These are phyloP conservation scores for Fusarium circinatum DNA, from an alignment of 2,329 filamentous ascomycete species.

Conservation along the genomic window DNA sequence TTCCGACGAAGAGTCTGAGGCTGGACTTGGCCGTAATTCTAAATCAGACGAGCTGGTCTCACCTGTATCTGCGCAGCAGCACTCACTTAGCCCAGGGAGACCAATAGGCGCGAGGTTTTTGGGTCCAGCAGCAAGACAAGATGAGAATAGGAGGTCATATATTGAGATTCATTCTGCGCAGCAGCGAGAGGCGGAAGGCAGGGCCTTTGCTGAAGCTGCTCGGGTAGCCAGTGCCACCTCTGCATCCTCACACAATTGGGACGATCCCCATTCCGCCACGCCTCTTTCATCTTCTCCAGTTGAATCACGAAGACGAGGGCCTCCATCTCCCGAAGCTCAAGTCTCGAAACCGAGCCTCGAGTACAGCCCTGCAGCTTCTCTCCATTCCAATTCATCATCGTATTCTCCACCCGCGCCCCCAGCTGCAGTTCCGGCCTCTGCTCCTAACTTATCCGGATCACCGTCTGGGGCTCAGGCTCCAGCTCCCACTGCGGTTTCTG, in stretches of 20 bases:
- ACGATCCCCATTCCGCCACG: constrained; percentile 44
- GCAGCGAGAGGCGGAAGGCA: constrained; percentile 69
- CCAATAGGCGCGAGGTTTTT: constrained; percentile 52
- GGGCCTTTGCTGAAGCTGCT: constrained; percentile 64
- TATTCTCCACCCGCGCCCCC: constrained; percentile 39
- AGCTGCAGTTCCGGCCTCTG: constrained; percentile 15
- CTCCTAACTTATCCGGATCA: background rate
- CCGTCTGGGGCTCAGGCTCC: background rate
- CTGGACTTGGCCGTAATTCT: constrained; percentile 17
- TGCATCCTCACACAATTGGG: constrained; percentile 49
- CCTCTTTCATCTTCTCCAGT: constrained; percentile 41
- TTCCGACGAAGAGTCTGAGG: constrained; percentile 33
- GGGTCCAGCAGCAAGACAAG: constrained; percentile 53
- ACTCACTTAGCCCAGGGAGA: constrained; percentile 49
- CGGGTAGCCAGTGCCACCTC: constrained; percentile 48
- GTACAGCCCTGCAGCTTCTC: constrained; percentile 56
- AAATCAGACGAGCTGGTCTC: constrained; percentile 34
- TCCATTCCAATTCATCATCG: constrained; percentile 48
- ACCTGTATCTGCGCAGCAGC: constrained; percentile 27
- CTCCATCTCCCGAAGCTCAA: constrained; percentile 45
- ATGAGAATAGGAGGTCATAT: constrained; percentile 67
- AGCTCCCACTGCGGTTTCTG: background rate
- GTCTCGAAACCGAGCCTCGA: constrained; percentile 43
- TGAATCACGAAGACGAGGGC: constrained; percentile 33
- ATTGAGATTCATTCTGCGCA: constrained; percentile 68